Conservation (phyloP, 495 filamentous ascomycete genomes). For the Haplographium delicatum region DNA sequence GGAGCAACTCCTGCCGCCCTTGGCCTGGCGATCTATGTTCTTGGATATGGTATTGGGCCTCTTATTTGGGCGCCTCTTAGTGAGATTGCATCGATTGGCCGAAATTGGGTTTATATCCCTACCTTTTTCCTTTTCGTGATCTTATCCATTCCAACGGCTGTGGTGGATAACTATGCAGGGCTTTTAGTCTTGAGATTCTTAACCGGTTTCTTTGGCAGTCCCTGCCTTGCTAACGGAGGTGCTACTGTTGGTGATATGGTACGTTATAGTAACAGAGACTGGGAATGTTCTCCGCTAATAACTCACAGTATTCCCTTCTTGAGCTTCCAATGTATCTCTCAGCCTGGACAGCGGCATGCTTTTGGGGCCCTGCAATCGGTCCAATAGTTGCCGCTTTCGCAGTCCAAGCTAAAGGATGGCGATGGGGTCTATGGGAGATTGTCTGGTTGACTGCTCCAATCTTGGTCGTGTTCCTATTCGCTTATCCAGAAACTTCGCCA, state of each 20-base stretch:
- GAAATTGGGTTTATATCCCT: constrained; percentile 61
- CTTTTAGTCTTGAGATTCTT: constrained; percentile 70
- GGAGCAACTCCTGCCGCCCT: constrained; percentile 46
- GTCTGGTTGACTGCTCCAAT: constrained; percentile 42
- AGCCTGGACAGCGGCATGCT: constrained; percentile 44
- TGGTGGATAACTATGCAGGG: constrained; percentile 62
- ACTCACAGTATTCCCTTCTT: constrained; percentile 47
- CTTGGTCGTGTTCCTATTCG: constrained; percentile 35
- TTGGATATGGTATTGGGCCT: constrained; percentile 36
- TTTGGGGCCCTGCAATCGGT: constrained; percentile 40
- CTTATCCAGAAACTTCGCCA: constrained; percentile 39
- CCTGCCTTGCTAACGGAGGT: constrained; percentile 69
- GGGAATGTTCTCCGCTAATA: background rate
- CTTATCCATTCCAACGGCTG: constrained; percentile 66
- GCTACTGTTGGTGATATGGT: constrained; percentile 66
- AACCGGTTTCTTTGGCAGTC: constrained; percentile 64
- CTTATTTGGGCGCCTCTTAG: constrained; percentile 33
- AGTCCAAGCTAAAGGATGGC: constrained; percentile 31
- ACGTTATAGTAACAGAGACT: background rate
- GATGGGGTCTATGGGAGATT: constrained; percentile 42
- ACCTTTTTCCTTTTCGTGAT: constrained; percentile 67
- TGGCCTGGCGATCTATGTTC: constrained; percentile 46
- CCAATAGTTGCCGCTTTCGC: constrained; percentile 39
- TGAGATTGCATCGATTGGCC: constrained; percentile 59
- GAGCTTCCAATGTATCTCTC: constrained; percentile 62